Conservation (phyloP, 2,329 filamentous ascomycete genomes). For the Calonectria ilicicola region DNA sequence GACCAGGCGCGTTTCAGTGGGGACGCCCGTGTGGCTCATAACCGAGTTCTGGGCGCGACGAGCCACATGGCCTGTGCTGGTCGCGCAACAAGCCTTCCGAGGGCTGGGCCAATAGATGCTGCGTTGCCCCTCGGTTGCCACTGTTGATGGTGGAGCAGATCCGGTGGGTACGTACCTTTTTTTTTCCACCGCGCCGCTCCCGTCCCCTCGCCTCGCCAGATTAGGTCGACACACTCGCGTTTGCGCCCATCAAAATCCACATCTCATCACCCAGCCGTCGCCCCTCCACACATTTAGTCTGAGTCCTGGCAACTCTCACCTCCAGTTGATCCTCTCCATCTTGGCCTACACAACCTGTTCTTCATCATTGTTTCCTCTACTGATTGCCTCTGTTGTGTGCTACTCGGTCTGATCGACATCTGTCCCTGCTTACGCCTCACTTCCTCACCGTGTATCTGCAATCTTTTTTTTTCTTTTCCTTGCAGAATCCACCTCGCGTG, state of each 20-base stretch:
- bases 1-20: constrained; percentile 28
- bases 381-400: background rate
- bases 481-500: constrained; percentile 28
- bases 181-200: constrained; percentile 26
- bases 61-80: constrained; percentile 44
- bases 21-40: constrained; percentile 15
- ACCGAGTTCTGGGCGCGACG: constrained; percentile 34
- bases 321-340: constrained; percentile 33
- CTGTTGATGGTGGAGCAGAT: constrained; percentile 57
- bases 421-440: constrained; percentile 21
- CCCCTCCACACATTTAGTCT: constrained; percentile 38
- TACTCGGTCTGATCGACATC: constrained; percentile 1
- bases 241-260: constrained; percentile 33
- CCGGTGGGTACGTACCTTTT: constrained; percentile 36
- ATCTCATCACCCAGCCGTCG: constrained; percentile 35
- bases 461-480: background rate
- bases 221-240: constrained; percentile 35
- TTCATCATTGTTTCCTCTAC: constrained; percentile 28
- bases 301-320: constrained; percentile 29
- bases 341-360: constrained; percentile 26
- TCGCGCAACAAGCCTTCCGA: constrained; percentile 32
- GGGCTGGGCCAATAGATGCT: constrained; percentile 55
- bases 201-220: constrained; percentile 30
- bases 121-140: constrained; percentile 69
- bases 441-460: constrained; percentile 11